Evolutionary conservation across 1,284 basidiomycete genomes (phyloP), one percentile per base, ranked within the genome.

Genomic region (Irpex sp.): DNA sequence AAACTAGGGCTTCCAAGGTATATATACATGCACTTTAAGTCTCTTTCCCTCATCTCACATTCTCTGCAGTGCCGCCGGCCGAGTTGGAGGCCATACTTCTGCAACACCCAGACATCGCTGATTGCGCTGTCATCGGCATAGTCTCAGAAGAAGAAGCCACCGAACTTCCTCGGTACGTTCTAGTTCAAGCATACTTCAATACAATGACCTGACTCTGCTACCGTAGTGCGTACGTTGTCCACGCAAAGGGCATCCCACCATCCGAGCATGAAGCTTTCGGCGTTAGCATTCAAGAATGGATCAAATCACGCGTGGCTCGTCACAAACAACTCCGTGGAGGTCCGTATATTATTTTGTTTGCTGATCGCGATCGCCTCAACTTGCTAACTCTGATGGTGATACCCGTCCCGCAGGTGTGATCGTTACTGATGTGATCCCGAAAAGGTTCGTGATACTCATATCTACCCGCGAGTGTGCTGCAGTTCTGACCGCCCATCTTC

Each of bases 41-140:
- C 17, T 47, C 4, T 5, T 7, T 5, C 19, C 9, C 15, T n/a
- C 11, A 59, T 36, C 31, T 6, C n/a, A 17, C 21, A 26, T 54
- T 40, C 21, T 31, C 6, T 47, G 2, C 36, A 90, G 93, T 95
- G 13, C 85, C 93, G 0, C 93, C 93, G 0, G 92, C 93, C 0
- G 93, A 94, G 69, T 80, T 95, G 1, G 93, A 95, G 72, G 82
- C 83, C 47, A 74, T 93, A 0, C 82, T 95, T 1, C 75, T 94
- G 13, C 82, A 83, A 3, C 90, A 94, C 68, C 85, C 89, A 0
- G 82, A 88, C 2, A 79, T 93, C 26, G 85, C 84, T 2, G 92
- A 94, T 68, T 81, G 82, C 0, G 92, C 86, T 6, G 90, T 94
- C 3, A 87, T 94, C 60, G 89, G 91, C 1, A 76, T 93, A 1